These are phyloP conservation scores for Xylariaceae sp. DNA, from an alignment of 2,329 filamentous ascomycete species.

Conservation along the genomic window DNA sequence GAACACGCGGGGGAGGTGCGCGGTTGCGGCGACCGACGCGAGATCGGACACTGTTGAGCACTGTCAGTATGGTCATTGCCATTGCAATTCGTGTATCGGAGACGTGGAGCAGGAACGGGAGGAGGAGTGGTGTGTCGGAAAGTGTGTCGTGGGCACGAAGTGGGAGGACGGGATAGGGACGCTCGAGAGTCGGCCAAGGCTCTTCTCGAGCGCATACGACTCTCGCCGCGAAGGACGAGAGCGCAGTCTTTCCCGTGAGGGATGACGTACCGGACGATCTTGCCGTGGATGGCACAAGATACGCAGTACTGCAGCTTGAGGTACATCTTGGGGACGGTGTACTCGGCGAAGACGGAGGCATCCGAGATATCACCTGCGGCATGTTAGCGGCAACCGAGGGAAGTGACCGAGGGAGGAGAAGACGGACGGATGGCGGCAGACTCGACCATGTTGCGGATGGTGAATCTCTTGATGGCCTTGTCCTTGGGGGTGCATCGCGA, in stretches of 20 bases:
- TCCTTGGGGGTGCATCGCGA: constrained; percentile 94
- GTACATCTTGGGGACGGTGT: constrained; percentile 99
- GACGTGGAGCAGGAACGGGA: not conserved
- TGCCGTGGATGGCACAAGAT: constrained; percentile 99
- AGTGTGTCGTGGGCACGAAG: constrained; percentile 18
- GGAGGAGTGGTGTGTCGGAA: constrained; percentile 15
- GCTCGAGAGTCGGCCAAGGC: constrained; percentile 52
- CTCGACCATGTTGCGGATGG: constrained; percentile 99
- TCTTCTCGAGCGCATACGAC: constrained; percentile 49
- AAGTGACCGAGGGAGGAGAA: constrained; percentile 1
- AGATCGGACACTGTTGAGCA: constrained; percentile 77
- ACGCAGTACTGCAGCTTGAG: constrained; percentile 99
- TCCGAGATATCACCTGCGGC: constrained; percentile 96
- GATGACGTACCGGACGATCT: constrained; percentile 97
- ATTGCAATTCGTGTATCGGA: not conserved
- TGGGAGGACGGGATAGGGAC: constrained; percentile 16
- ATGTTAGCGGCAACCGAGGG: constrained; percentile 1
- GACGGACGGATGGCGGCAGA: constrained; percentile 98
- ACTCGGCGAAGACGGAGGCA: constrained; percentile 98
- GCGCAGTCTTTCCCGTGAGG: constrained; percentile 55
- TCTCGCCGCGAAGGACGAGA: constrained; percentile 20
- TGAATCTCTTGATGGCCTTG: constrained; percentile 99
- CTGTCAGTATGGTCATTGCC: constrained; percentile 37
- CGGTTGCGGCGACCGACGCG: constrained; percentile 97
- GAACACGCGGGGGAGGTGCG: constrained; percentile 91